phyloP scores from a whole-genome alignment of 805 yeast species.

The Groenewaldozyma salmanticensis region DNA sequence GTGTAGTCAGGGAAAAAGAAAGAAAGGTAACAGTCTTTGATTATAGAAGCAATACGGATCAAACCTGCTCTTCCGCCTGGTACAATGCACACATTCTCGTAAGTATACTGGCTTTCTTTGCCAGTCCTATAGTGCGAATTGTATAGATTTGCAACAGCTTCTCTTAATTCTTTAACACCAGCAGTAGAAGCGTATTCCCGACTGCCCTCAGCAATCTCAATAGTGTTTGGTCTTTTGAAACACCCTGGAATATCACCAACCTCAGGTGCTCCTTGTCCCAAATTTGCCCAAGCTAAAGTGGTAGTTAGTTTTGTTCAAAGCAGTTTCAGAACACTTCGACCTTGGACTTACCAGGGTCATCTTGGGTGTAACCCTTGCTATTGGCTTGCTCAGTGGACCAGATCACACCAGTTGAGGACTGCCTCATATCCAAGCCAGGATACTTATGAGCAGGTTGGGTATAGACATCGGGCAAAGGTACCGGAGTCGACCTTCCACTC shows the following conservation, averaged over 20 bases:
- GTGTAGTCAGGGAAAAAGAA: conserved; percentile 56
- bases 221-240: conserved; percentile 40
- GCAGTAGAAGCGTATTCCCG: conserved; percentile 55
- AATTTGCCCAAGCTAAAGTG: conserved; percentile 40
- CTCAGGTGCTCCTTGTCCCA: conserved; percentile 60
- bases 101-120: conserved; percentile 42
- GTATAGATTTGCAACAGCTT: conserved; percentile 49
- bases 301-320: neutral
- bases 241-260: conserved; percentile 54
- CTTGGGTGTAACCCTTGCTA: conserved; percentile 42
- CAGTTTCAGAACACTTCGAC: neutral
- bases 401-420: conserved; percentile 52
- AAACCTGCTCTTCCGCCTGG: conserved; percentile 60
- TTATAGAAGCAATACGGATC: conserved; percentile 51
- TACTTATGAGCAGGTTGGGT: conserved; percentile 28
- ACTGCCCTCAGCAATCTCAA: conserved; percentile 39
- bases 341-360: conserved; percentile 18
- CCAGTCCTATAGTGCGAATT: conserved; percentile 44
- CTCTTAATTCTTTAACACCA: conserved; percentile 44
- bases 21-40: conserved; percentile 48
- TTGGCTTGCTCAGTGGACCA: conserved; percentile 56
- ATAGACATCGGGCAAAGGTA: conserved; percentile 22
- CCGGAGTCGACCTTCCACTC: conserved; percentile 20
- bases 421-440: conserved; percentile 51
- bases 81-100: conserved; percentile 50